Percentiles rank a stretch among this genome's conserved stretches.
These are phyloP conservation scores for Inonotus hispidus DNA, from an alignment of 1,284 basidiomycete genomes.

Conservation along the genomic window DNA sequence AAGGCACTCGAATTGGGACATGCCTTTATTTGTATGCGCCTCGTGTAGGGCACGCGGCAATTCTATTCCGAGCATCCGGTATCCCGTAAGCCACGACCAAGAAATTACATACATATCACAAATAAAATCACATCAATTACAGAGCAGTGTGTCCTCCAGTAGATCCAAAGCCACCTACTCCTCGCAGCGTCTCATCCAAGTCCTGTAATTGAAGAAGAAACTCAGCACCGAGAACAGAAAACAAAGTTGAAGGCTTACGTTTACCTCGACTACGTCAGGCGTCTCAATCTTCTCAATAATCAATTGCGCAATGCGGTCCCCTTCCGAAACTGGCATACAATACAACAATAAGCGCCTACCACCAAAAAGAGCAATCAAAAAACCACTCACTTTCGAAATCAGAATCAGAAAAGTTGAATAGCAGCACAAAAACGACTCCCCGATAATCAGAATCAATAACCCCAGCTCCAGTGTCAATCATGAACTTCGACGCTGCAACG, in stretches of 20 bases:
- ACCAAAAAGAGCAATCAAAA: not conserved
- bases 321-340: slow-evolving; percentile 76
- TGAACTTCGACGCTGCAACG: slow-evolving; percentile 82
- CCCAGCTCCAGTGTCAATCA: slow-evolving; percentile 95
- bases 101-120: not conserved
- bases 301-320: slow-evolving; percentile 92
- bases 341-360: not conserved
- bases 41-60: not conserved
- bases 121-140: slow-evolving; percentile 22
- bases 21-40: slow-evolving; percentile 10
- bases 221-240: not conserved
- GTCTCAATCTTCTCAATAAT: slow-evolving; percentile 90
- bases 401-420: slow-evolving; percentile 88
- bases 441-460: slow-evolving; percentile 97
- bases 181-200: slow-evolving; percentile 80
- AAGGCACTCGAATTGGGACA: not conserved
- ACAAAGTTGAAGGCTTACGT: slow-evolving; percentile 42
- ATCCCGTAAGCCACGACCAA: not conserved
- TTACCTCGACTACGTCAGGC: slow-evolving; percentile 81
- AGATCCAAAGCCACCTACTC: slow-evolving; percentile 89
- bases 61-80: not conserved
- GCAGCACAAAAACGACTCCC: slow-evolving; percentile 86
- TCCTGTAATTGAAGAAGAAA: slow-evolving; percentile 40
- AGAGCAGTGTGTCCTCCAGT: slow-evolving; percentile 75
- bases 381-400: slow-evolving; percentile 70